Evolutionary conservation across 768 basidiomycete species (phyloP).

Genomic region (Panaeolus cyanescens): DNA sequence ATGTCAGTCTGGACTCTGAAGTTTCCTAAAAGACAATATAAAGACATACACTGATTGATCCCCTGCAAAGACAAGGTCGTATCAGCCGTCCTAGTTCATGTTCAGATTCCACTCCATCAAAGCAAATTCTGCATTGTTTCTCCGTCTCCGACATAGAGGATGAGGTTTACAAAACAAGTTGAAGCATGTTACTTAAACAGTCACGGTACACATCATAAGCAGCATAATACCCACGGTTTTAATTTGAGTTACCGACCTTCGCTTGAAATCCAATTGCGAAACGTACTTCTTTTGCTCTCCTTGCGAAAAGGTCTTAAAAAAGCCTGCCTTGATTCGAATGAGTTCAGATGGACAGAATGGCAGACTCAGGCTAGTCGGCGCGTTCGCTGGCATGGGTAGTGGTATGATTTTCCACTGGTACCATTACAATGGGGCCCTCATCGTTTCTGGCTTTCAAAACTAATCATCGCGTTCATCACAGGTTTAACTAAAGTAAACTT

Average conservation of each 20-base stretch:
- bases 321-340: constrained; percentile 23
- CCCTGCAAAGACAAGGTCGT: constrained; percentile 78
- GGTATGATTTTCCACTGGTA: constrained; percentile 36
- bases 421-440: neutral
- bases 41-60: constrained; percentile 64
- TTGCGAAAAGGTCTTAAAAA: neutral
- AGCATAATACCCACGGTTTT: constrained; percentile 4
- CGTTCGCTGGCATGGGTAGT: constrained; percentile 61
- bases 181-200: no score
- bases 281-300: neutral
- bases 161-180: neutral
- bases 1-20: constrained; percentile 13
- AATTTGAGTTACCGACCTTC: constrained; percentile 11
- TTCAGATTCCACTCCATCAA: constrained; percentile 67
- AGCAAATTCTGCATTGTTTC: constrained; percentile 84
- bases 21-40: neutral
- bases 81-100: constrained; percentile 72
- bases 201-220: neutral
- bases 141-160: constrained; percentile 35
- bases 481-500: constrained; percentile 52
- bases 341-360: constrained; percentile 28
- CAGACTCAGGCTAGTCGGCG: constrained; percentile 53
- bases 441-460: neutral
- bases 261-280: neutral
- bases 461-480: constrained; percentile 19